Evolutionary conservation across 495 filamentous ascomycete genomes (phyloP).

Genomic region (Lasiosphaeria hispida): DNA sequence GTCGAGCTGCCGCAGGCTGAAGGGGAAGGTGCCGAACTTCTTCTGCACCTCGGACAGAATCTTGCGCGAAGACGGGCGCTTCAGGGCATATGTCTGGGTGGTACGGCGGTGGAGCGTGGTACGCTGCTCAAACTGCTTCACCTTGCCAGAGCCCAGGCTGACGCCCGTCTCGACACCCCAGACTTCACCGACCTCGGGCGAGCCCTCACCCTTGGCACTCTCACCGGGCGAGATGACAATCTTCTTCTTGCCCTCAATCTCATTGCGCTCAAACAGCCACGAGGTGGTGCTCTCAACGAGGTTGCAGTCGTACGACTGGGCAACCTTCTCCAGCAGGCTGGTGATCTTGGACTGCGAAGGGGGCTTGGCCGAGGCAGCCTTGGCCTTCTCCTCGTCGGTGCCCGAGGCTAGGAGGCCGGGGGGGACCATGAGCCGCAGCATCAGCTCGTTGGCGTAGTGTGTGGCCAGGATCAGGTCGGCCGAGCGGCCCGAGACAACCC

Average conservation of each 20-base stretch:
- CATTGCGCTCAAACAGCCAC: conserved; percentile 92
- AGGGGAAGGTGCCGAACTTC: conserved; percentile 97
- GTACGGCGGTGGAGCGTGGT: conserved; percentile 92
- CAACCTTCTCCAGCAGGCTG: conserved; percentile 83
- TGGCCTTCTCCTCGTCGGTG: conserved; percentile 90
- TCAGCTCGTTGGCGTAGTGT: conserved; percentile 92
- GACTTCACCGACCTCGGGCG: conserved; percentile 87
- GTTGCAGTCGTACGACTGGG: conserved; percentile 84
- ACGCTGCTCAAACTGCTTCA: conserved; percentile 83
- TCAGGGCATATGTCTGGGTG: conserved; percentile 81
- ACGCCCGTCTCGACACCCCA: conserved; percentile 98
- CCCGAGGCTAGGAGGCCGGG: conserved; percentile 79
- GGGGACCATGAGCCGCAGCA: conserved; percentile 86
- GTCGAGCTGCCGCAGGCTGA: conserved; percentile 93
- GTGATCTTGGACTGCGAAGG: conserved; percentile 82
- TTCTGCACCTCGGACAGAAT: conserved; percentile 88
- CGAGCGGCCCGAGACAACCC: conserved; percentile 63
- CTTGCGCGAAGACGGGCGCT: conserved; percentile 87
- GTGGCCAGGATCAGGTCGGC: conserved; percentile 89
- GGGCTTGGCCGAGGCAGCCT: conserved; percentile 77
- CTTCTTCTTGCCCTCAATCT: conserved; percentile 98
- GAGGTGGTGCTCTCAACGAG: conserved; percentile 96
- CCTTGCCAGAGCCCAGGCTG: conserved; percentile 86
- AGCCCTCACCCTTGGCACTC: conserved; percentile 83
- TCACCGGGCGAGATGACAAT: conserved; percentile 88